Base-by-base conservation (phyloP, 2,329 filamentous ascomycete species). In the Cytospora chrysosperma region DNA sequence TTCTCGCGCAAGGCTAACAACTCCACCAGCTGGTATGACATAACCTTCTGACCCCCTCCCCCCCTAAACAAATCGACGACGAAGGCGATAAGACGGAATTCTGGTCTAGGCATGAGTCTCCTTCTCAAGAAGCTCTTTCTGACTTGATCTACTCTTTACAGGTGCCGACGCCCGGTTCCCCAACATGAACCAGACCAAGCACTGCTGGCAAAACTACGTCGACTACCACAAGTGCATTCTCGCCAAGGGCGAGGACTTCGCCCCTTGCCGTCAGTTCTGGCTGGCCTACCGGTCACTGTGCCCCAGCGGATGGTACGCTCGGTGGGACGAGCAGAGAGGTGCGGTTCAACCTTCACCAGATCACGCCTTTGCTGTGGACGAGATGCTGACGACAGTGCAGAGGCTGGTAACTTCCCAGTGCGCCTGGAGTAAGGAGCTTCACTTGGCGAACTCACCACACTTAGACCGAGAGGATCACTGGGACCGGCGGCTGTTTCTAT, bases 171-270 rank as follows among this genome's bases (percentile, higher is more conserved):
- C 95, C 81, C 94, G 95, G 79, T 99, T 98, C 85, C 95, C 95
- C 76, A 97, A 99, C 86, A 84, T 88, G 85, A 99, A 99, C 85
- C 92, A 95, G 84, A 90, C 93, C 82, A 97, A 97, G 90, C 93
- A 99, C 88, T 99, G 95, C 92, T 99, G 95, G 95, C 96, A 99
- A 81, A 99, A 99, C 88, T 99, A 99, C 83, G 95, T 99, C 84
- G 95, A 99, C 82, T 98, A 99, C 87, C 92, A 99, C 89, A 99
- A 99, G 88, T 99, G 95, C 85, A 93, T 97, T 81, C 84, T 89
- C 77, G 94, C 93, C 82, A 98, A 98, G 88, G 94, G 94, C 81
- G 94, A 98, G 85, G 93, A 97, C 77, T 98, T 98, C 80, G 89
- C 91, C 73, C 94, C 94, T 70, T 98, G 94, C 90, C 90, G 89